Percentiles rank a stretch among this genome's conserved stretches.
These are phyloP conservation scores for Phytophthora litchii DNA, from an alignment of 352 stramenopile species.

Conservation along the genomic window DNA sequence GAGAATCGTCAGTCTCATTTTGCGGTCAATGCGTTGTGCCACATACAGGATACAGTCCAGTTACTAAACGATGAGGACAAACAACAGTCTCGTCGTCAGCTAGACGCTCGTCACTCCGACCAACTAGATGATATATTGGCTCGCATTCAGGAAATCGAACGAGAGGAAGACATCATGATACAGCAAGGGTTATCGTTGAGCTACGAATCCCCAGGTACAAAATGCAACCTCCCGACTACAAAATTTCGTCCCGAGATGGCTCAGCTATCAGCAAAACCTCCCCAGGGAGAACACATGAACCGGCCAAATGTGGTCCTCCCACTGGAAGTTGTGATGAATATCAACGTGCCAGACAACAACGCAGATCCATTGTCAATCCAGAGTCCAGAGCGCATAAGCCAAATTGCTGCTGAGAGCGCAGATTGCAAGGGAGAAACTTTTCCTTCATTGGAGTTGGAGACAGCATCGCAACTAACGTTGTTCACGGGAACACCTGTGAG, in stretches of 20 bases:
- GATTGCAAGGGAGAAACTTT: neutral
- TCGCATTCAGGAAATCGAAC: slow-evolving; percentile 56
- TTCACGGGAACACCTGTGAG: slow-evolving; percentile 7
- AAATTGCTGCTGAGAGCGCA: neutral
- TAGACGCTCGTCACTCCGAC: slow-evolving; percentile 33
- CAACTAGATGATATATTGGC: slow-evolving; percentile 58
- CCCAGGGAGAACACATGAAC: neutral
- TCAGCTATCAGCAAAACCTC: neutral
- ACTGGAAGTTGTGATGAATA: slow-evolving; percentile 54
- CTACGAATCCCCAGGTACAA: slow-evolving; percentile 15
- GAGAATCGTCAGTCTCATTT: slow-evolving; percentile 6
- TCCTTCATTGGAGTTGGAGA: neutral
- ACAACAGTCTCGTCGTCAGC: slow-evolving; percentile 27
- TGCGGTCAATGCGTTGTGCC: neutral
- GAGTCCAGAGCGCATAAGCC: neutral
- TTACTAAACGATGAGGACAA: slow-evolving; percentile 63
- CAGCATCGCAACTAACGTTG: neutral
- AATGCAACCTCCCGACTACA: slow-evolving; percentile 20
- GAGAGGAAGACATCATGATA: slow-evolving; percentile 44
- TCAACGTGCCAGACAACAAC: slow-evolving; percentile 28
- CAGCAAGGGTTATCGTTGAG: slow-evolving; percentile 42
- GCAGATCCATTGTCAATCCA: neutral
- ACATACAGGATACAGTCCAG: slow-evolving; percentile 58
- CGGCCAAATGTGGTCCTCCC: slow-evolving; percentile 40
- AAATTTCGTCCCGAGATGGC: neutral